phyloP scores from a whole-genome alignment of 2,329 filamentous ascomycete genomes.

The Myriosclerotinia curreyana region DNA sequence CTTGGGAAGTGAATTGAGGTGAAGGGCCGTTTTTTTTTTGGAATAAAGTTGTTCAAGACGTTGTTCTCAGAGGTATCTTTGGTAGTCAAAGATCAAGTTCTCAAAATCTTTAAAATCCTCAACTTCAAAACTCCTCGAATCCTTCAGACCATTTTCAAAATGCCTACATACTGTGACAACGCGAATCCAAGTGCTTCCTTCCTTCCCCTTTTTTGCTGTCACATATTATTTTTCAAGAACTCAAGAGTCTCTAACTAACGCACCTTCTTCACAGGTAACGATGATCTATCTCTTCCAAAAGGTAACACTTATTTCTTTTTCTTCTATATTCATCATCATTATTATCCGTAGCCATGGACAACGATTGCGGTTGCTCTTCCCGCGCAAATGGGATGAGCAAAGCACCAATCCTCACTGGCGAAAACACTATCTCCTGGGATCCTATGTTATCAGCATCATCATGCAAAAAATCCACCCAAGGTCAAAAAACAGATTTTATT shows the following conservation, averaged over 20 bases:
- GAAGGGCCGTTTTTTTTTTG: not conserved
- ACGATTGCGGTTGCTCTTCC: slow-evolving; percentile 17
- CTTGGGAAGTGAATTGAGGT: not conserved
- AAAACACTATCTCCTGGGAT: slow-evolving; percentile 14
- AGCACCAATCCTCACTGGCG: slow-evolving; percentile 7
- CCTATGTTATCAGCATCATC: slow-evolving; percentile 13
- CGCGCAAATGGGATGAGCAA: slow-evolving; percentile 6
- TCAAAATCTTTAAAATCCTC: too few species aligned
- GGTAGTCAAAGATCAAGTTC: not conserved
- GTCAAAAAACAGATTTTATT: not conserved
- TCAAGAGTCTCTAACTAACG: slow-evolving; percentile 25
- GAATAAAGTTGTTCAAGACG: not conserved
- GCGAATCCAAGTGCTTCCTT: slow-evolving; percentile 10
- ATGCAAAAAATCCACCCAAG: not conserved
- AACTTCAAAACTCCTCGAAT: not conserved
- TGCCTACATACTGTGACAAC: slow-evolving; percentile 6
- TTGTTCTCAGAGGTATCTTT: not conserved
- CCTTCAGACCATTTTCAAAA: not conserved
- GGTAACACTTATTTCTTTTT: slow-evolving; percentile 43
- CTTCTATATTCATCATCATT: slow-evolving; percentile 18
- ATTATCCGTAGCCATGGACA: slow-evolving; percentile 20
- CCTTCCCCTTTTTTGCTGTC: slow-evolving; percentile 5
- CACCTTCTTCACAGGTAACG: slow-evolving; percentile 48
- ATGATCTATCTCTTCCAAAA: slow-evolving; percentile 63
- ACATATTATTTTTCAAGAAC: not conserved